phyloP scores from a whole-genome alignment of 768 basidiomycete species.

The Tricholoma sp. region DNA sequence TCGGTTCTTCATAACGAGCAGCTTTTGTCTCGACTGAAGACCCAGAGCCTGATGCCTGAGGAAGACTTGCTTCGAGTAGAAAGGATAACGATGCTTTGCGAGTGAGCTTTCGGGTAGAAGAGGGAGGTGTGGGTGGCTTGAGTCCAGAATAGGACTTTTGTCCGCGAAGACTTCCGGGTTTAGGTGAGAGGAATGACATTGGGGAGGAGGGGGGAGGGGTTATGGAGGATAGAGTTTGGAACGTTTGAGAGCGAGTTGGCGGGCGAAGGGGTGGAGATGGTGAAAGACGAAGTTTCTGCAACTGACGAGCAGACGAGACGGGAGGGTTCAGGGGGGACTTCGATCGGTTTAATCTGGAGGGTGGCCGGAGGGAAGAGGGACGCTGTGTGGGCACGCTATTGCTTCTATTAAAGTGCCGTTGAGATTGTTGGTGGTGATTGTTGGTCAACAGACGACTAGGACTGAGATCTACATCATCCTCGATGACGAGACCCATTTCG shows the following conservation, averaged over 20 bases:
- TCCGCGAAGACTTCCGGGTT: conserved; percentile 71
- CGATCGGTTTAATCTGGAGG: conserved; percentile 62
- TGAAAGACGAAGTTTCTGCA: conserved; percentile 62
- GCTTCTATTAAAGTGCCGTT: conserved; percentile 45
- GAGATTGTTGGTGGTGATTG: conserved; percentile 34
- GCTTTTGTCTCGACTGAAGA: conserved; percentile 33
- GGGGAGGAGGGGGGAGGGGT: conserved; percentile 45
- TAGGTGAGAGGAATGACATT: conserved; percentile 57
- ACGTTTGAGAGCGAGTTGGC: conserved; percentile 54
- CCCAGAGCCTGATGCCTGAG: conserved; percentile 55
- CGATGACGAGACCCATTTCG: conserved; percentile 78
- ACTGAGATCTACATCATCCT: conserved; percentile 78
- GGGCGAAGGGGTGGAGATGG: conserved; percentile 65
- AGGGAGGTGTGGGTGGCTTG: conserved; percentile 70
- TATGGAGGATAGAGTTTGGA: conserved; percentile 49
- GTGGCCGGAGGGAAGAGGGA: conserved; percentile 51
- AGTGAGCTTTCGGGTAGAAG: conserved; percentile 54
- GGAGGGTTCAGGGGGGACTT: conserved; percentile 73
- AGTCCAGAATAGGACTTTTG: conserved; percentile 84
- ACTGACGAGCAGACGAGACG: conserved; percentile 61
- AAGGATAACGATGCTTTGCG: conserved; percentile 80
- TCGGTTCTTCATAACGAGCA: conserved; percentile 67
- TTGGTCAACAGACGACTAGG: conserved; percentile 65
- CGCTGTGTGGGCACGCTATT: conserved; percentile 54
- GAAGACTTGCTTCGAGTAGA: conserved; percentile 54